Conservation (phyloP, 1,284 basidiomycete species). For the Ustilago sp. region DNA sequence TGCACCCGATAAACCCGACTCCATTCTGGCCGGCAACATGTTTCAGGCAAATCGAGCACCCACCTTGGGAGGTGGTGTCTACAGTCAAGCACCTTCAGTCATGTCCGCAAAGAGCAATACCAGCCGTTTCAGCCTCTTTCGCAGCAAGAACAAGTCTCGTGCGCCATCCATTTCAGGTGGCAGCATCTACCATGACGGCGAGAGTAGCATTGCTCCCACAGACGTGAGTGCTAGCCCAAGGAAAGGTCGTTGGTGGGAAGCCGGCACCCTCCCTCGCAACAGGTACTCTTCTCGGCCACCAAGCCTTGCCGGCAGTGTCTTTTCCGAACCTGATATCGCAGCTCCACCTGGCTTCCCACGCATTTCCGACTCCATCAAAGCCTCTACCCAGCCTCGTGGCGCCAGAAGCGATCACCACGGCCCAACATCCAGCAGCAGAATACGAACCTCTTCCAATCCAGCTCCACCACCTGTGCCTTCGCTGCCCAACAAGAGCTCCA, state of each 20-base stretch:
- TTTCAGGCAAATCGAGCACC: slow-evolving; percentile 43
- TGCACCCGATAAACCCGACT: slow-evolving; percentile 50
- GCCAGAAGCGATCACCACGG: slow-evolving; percentile 56
- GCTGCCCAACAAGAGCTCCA: slow-evolving; percentile 35
- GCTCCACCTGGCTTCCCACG: slow-evolving; percentile 26
- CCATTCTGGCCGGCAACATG: slow-evolving; percentile 58
- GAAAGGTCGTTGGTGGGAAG: slow-evolving; percentile 60
- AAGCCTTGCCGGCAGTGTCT: slow-evolving; percentile 60
- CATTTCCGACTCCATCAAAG: slow-evolving; percentile 24
- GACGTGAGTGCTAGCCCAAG: slow-evolving; percentile 23
- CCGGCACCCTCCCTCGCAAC: slow-evolving; percentile 41
- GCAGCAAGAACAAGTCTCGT: slow-evolving; percentile 40
- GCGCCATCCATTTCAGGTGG: slow-evolving; percentile 41
- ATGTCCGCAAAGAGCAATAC: slow-evolving; percentile 52
- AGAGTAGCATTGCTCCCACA: slow-evolving; percentile 49
- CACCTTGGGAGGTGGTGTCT: slow-evolving; percentile 10
- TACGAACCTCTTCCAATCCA: slow-evolving; percentile 23
- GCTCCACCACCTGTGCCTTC: slow-evolving; percentile 41
- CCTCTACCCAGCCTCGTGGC: slow-evolving; percentile 21
- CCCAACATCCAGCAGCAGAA: slow-evolving; percentile 24
- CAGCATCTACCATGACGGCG: slow-evolving; percentile 49
- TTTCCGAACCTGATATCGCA: slow-evolving; percentile 54
- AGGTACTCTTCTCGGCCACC: slow-evolving; percentile 39
- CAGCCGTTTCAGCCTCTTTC: slow-evolving; percentile 52
- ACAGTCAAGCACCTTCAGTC: slow-evolving; percentile 46